phyloP scores from a whole-genome alignment of 1,284 basidiomycete species.

The Wallemia hederae region DNA sequence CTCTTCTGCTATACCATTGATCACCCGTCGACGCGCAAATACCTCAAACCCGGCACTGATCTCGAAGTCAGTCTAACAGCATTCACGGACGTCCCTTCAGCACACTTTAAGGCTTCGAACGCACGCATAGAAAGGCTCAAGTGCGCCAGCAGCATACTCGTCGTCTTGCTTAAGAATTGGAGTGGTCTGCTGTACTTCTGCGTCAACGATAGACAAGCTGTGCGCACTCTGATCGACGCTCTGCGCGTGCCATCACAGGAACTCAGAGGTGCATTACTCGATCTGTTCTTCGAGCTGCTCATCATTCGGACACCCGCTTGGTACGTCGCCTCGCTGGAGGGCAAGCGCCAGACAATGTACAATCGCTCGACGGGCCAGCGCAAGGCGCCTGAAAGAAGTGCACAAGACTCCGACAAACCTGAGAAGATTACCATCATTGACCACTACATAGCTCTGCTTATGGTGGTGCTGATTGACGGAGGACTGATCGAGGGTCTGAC shows the following conservation, averaged over 20 bases:
- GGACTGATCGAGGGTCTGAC: slow-evolving; percentile 64
- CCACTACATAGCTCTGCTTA: slow-evolving; percentile 70
- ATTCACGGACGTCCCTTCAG: background rate
- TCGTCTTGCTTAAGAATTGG: background rate
- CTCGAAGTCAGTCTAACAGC: slow-evolving; percentile 33
- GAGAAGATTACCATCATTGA: slow-evolving; percentile 56
- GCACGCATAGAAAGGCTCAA: background rate
- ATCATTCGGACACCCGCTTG: slow-evolving; percentile 68
- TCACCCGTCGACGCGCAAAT: slow-evolving; percentile 47
- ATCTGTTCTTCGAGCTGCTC: slow-evolving; percentile 79
- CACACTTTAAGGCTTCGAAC: background rate
- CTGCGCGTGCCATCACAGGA: slow-evolving; percentile 63
- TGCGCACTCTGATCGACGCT: slow-evolving; percentile 56
- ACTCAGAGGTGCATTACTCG: slow-evolving; percentile 59
- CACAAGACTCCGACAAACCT: slow-evolving; percentile 17
- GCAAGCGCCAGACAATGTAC: slow-evolving; percentile 37
- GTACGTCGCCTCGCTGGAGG: slow-evolving; percentile 68
- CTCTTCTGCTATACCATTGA: slow-evolving; percentile 64
- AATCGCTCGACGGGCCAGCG: slow-evolving; percentile 12
- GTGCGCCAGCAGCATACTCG: background rate
- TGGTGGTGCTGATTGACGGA: slow-evolving; percentile 58
- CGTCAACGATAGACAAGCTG: slow-evolving; percentile 57
- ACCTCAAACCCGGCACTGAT: slow-evolving; percentile 55
- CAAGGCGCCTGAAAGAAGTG: slow-evolving; percentile 11
- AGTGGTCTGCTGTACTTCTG: slow-evolving; percentile 54